Evolutionary conservation across 768 basidiomycete species (phyloP).

Genomic region (Tephrocybe sp.): DNA sequence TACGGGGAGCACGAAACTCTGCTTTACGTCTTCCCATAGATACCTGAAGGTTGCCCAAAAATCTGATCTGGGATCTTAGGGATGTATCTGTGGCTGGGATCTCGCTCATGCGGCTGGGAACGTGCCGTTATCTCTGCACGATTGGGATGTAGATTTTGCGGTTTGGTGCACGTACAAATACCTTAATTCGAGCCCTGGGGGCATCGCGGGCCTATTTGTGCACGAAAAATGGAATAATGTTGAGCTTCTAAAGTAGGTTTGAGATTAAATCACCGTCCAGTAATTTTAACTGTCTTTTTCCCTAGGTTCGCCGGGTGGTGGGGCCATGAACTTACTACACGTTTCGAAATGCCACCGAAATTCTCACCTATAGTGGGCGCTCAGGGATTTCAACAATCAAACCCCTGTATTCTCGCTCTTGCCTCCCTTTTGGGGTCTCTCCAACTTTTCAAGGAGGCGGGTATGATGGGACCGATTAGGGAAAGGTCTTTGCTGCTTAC

Average conservation of each 20-base stretch:
- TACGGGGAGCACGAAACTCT: constrained; percentile 28
- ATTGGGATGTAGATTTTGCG: constrained; percentile 96
- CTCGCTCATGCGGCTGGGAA: constrained; percentile 96
- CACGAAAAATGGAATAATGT: constrained; percentile 78
- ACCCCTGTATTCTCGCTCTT: constrained; percentile 80
- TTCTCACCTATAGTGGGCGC: constrained; percentile 90
- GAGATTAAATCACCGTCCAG: too few relatives aligned
- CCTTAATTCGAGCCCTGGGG: constrained; percentile 94
- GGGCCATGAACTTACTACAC: constrained; percentile 87
- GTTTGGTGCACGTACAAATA: constrained; percentile 99
- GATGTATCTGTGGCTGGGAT: constrained; percentile 94
- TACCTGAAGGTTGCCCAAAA: constrained; percentile 9
- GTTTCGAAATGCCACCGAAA: constrained; percentile 85
- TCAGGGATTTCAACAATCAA: constrained; percentile 95
- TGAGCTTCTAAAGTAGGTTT: constrained; percentile 65
- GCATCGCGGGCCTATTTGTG: constrained; percentile 92
- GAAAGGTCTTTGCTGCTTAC: constrained; percentile 75
- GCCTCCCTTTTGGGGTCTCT: constrained; percentile 84
- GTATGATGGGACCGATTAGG: constrained; percentile 70
- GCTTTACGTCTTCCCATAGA: constrained; percentile 17
- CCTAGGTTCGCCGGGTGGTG: constrained; percentile 97
- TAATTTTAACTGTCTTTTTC: too few relatives aligned
- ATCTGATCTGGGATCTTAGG: constrained; percentile 47
- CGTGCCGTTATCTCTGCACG: constrained; percentile 84
- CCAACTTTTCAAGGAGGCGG: constrained; percentile 74